Base-by-base conservation (phyloP, 1,284 basidiomycete species). In the Papiliotrema flavescens region DNA sequence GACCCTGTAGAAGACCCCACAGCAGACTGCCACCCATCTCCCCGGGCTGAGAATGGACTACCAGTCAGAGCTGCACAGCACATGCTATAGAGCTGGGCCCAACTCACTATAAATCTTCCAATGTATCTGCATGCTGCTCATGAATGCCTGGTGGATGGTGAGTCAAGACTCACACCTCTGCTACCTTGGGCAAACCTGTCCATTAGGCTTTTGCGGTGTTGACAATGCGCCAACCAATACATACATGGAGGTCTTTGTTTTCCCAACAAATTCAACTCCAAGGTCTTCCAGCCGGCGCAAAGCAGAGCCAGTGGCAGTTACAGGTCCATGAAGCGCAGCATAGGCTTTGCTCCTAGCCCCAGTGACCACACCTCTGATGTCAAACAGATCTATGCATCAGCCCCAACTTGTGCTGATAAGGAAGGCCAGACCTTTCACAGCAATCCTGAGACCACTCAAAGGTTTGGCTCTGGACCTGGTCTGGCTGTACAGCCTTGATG, bases 21-120 rank as follows among this genome's bases (percentile, higher is more conserved):
- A 24, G 75, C 75, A 44, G 76, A 74, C 56, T 77, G 77, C 57
- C 80, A 79, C 1, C 79, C 79, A 59, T 84, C 82, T 14, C 79
- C 80, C 42, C 82, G 77, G 24, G 81, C 79, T 53, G 81, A 81
- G 74, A 79, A 82, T 1, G 82, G 80, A 41, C 80, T 80, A 23
- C n/a, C 13, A 8, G 14, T 37, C 23, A 49, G 32, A 7, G 19
- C 9, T 6, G 34, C 15, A 4, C 39, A 19, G 11, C 40, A 7
- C 17, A 5, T 7, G 4, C 11, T 28, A 22, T 28, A 40, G 13
- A 4, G 8, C n/a, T n/a, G n/a, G n/a, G n/a, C 20, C 17, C 6
- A 20, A 20, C 53, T 48, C 41, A 54, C 53, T 60, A 56, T 36
- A 79, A 75, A 17, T 80, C 74, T 57, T 82, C 81, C 14, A 79